Conservation (phyloP, 768 basidiomycete genomes). For the Lentinula boryana region DNA sequence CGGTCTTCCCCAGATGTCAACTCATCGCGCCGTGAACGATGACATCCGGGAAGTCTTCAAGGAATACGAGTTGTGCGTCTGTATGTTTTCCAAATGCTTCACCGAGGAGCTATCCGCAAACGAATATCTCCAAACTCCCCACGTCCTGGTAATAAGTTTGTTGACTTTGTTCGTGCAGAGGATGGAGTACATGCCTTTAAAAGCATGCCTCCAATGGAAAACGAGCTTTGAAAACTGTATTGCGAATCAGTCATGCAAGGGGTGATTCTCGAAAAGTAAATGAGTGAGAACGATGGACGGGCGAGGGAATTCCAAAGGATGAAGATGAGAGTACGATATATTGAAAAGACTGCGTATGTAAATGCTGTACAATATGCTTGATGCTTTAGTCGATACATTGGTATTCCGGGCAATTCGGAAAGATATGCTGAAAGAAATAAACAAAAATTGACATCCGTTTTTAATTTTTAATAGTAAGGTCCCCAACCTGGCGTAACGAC, state of each 20-base stretch:
- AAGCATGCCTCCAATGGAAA: too few relatives aligned
- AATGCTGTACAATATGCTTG: not conserved
- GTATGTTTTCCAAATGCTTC: too few relatives aligned
- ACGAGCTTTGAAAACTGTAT: too few relatives aligned
- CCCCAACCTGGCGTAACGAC: conserved; percentile 23
- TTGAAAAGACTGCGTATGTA: not conserved
- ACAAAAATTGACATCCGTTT: not conserved
- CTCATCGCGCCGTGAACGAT: too few relatives aligned
- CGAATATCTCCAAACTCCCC: too few relatives aligned
- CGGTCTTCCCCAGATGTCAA: too few relatives aligned
- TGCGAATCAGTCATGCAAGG: not conserved
- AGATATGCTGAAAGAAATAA: not conserved
- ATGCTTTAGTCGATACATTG: conserved; percentile 1
- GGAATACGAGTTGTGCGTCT: too few relatives aligned
- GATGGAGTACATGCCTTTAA: too few relatives aligned
- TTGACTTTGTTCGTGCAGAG: too few relatives aligned
- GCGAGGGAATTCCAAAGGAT: not conserved
- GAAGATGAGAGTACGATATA: not conserved
- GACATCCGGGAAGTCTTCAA: too few relatives aligned
- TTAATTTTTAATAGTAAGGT: conserved; percentile 12
- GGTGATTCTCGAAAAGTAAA: not conserved
- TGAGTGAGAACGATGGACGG: not conserved
- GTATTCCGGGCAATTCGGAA: not conserved
- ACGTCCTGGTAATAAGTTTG: too few relatives aligned
- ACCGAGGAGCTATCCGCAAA: too few relatives aligned